phyloP scores from a whole-genome alignment of 2,329 filamentous ascomycete genomes.

The Diaporthe citrichinensis region DNA sequence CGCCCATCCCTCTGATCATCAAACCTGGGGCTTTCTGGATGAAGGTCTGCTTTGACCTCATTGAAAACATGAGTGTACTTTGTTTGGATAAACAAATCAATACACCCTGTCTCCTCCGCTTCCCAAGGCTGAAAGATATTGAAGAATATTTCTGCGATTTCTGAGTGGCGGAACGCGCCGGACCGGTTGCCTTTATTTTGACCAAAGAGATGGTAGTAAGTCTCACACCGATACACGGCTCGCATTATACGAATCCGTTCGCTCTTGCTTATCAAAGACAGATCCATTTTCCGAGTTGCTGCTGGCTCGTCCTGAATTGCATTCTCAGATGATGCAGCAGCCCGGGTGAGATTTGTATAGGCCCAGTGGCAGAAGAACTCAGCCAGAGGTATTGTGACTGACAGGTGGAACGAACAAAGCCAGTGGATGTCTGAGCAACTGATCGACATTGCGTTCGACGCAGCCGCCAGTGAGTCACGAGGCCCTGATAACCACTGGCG shows the following conservation, averaged over 20 bases:
- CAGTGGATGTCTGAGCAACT: not conserved
- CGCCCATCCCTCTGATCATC: not conserved
- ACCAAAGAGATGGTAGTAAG: not conserved
- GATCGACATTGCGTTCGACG: not conserved
- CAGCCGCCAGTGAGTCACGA: not conserved
- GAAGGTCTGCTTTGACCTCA: not conserved
- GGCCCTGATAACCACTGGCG: not conserved
- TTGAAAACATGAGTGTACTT: not conserved
- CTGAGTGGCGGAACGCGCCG: not conserved
- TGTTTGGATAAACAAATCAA: not conserved
- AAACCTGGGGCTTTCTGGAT: not conserved
- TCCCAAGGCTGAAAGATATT: slow-evolving; percentile 3
- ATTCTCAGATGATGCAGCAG: not conserved
- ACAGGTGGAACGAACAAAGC: not conserved
- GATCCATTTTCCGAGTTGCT: not conserved
- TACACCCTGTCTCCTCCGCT: not conserved
- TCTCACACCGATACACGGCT: not conserved
- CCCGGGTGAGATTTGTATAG: not conserved
- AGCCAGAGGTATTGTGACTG: not conserved
- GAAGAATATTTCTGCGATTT: not conserved
- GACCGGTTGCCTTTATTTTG: not conserved
- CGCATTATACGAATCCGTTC: not conserved
- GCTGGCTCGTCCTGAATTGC: not conserved
- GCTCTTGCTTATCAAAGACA: not conserved
- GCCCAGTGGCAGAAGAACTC: not conserved